Evolutionary conservation across 257 asterid species (phyloP), one percentile per base, ranked within the genome.

Genomic region (Plantago ovata): DNA sequence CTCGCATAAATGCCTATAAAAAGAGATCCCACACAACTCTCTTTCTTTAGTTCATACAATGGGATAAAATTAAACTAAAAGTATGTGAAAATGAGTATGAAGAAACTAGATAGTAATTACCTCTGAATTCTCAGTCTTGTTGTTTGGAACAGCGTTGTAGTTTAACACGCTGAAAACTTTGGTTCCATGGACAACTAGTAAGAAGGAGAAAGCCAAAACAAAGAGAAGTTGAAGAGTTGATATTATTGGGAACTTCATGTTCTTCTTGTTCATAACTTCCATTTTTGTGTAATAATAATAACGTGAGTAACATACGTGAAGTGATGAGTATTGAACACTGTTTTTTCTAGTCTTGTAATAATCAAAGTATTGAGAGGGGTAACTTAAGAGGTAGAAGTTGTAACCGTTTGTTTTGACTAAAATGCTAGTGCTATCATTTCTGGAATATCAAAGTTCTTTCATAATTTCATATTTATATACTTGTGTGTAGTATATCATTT

Each of bases 1-100:
- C 78, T 42, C 16, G 66, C 36, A 38, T 4, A 42, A 84, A 81
- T 1, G 86, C 83, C 86, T 79, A 33, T 38, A 43, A n/a, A 57
- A 55, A 24, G 20, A 10, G 4, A 38, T 2, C 2, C 7, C 3
- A 6, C 36, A 28, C 6, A 28, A 28, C 36, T 28, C 36, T 28
- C 7, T 28, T 28, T 28, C 36, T 28, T 28, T 6, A 28, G 36
- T 4, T 14, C 10, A 33, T 5, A 36, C 9, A 36, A 14, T 39
- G 36, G 6, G 3, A 28, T 15, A 12, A n/a, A n/a, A n/a, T n/a
- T n/a, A n/a, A n/a, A n/a, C n/a, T n/a, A n/a, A 55, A 58, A 58
- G 9, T 41, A 39, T 10, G 21, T 13, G n/a, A 58, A 40, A 10
- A 14, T 19, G 24, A 13, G 24, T 38, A 4, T 14, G 18, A 12